These are phyloP conservation scores for Leccinum subgranulosum DNA, from an alignment of 768 basidiomycete species.

Conservation along the genomic window DNA sequence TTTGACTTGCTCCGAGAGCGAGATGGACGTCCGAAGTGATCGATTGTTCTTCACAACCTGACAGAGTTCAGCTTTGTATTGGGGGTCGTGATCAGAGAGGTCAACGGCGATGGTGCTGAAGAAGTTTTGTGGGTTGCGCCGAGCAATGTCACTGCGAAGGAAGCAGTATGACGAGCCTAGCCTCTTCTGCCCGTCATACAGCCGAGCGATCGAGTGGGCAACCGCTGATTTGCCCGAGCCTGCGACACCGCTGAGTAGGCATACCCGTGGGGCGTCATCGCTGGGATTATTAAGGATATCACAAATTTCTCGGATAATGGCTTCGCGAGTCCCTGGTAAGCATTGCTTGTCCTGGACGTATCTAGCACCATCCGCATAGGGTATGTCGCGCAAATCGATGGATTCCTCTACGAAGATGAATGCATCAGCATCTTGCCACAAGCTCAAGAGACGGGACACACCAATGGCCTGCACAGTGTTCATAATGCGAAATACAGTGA, in stretches of 20 bases:
- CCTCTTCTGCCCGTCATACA: conserved; percentile 24
- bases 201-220: conserved; percentile 28
- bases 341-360: conserved; percentile 21
- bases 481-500: conserved; percentile 23
- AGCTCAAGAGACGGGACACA: background rate
- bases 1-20: conserved; percentile 25
- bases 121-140: conserved; percentile 23
- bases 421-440: background rate
- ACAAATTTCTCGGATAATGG: conserved; percentile 17
- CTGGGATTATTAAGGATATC: conserved; percentile 11
- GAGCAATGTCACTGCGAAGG: conserved; percentile 10
- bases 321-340: conserved; percentile 19
- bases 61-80: conserved; percentile 20
- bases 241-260: conserved; percentile 25
- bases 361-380: conserved; percentile 22
- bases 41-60: conserved; percentile 18
- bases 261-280: conserved; percentile 19
- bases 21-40: conserved; percentile 18
- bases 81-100: conserved; percentile 31
- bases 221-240: conserved; percentile 33
- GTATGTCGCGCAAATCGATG: conserved; percentile 18
- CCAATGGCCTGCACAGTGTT: conserved; percentile 6
- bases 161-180: conserved; percentile 35
- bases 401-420: conserved; percentile 6
- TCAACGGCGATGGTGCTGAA: conserved; percentile 35